Evolutionary conservation across 164 flowering plant genomes (phyloP), one percentile per base, ranked within the genome.

Genomic region (Vitis rotundifolia): DNA sequence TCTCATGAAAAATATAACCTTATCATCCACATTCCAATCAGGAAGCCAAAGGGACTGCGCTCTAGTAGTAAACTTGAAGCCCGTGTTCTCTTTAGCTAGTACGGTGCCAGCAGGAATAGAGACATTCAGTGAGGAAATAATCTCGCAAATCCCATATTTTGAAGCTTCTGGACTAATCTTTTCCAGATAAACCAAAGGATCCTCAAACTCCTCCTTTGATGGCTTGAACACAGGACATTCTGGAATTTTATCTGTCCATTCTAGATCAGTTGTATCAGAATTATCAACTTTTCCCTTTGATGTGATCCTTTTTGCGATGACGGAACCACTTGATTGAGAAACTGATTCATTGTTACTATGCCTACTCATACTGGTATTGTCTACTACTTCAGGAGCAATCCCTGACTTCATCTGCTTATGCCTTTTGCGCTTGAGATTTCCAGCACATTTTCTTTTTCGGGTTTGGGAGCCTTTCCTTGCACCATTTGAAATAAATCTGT

Each of bases 121-220:
- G 67, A 73, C 76, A 59, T 18, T 74, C 72, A 71, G 52, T 11
- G 80, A 77, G 7, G 80, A 71, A 12, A 74, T 54, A 67, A 78
- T 78, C 68, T 78, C 74, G 75, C 80, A 78, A 26, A 78, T 78
- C 10, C 80, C 80, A 67, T 70, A 67, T 58, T 63, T 66, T 50
- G 80, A 77, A 47, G 80, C 77, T 47, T 70, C 69, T 22, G 75
- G 74, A 12, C 63, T 57, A 56, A 77, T 70, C 22, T 61, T 70
- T 58, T 73, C 72, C 62, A 77, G 54, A 70, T 70, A 77, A 19
- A 52, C 15, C 18, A 77, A 70, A 10, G 77, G 80, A 59, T 77
- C 80, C 47, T 67, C 67, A 28, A 77, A 70, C 57, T 77, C 80
- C 64, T 70, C 72, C 54, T 18, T 58, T 26, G 77, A 48, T 44